phyloP scores from a whole-genome alignment of 176 grass and related monocot species.

The Saccharum officinarum region DNA sequence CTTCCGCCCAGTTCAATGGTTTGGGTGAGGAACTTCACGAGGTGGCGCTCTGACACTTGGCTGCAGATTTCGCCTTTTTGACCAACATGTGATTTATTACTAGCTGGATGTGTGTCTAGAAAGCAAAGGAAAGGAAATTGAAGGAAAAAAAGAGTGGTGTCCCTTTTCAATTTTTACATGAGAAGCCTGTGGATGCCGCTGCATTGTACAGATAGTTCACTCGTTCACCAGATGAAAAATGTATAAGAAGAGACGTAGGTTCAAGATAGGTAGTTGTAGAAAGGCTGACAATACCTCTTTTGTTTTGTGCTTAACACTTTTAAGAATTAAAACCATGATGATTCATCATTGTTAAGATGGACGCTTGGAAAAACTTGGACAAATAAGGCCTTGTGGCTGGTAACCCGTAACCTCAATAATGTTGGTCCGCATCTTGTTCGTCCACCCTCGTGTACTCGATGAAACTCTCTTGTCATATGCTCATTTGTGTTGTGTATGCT shows the following conservation, averaged over 20 bases:
- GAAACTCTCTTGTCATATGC: neutral
- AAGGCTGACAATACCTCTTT: neutral
- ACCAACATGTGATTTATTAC: slow-evolving; percentile 33
- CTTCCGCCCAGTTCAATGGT: slow-evolving; percentile 24
- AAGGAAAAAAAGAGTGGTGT: slow-evolving; percentile 1
- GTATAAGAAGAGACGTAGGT: slow-evolving; percentile 27
- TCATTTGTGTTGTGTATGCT: no score
- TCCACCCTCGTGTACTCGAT: neutral
- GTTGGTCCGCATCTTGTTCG: neutral
- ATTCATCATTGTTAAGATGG: neutral
- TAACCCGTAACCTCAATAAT: neutral
- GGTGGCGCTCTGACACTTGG: slow-evolving; percentile 55
- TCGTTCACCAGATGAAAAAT: slow-evolving; percentile 32
- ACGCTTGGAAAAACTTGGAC: neutral
- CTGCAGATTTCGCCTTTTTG: neutral
- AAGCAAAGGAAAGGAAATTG: neutral
- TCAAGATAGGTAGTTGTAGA: slow-evolving; percentile 17
- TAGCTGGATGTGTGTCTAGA: slow-evolving; percentile 31
- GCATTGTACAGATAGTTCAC: slow-evolving; percentile 53
- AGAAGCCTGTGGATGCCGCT: slow-evolving; percentile 45
- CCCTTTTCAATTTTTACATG: slow-evolving; percentile 46
- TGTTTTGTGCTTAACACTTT: neutral
- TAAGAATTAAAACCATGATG: neutral
- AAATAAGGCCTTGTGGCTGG: neutral
- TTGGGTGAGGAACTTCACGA: slow-evolving; percentile 62